These are phyloP conservation scores for Solidago caesia DNA, from an alignment of 129 eudicot genomes.

Conservation along the genomic window DNA sequence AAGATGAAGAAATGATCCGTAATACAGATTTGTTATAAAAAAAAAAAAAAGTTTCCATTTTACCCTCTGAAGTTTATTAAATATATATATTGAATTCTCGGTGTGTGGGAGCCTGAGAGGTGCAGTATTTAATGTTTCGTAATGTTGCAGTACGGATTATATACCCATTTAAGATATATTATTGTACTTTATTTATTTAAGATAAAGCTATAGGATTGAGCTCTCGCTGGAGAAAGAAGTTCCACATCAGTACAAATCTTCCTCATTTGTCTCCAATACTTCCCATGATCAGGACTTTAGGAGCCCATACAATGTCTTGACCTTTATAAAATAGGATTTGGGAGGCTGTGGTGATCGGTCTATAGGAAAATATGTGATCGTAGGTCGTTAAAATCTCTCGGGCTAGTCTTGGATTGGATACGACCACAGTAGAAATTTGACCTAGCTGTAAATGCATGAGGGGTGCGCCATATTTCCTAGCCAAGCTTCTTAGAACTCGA, in stretches of 20 bases:
- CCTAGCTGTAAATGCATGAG: slow-evolving; percentile 17
- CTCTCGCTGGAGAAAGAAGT: slow-evolving; percentile 22
- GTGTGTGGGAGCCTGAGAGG: too few species aligned
- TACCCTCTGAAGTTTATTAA: too few species aligned
- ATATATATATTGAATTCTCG: too few species aligned
- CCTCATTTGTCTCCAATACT: slow-evolving; percentile 34
- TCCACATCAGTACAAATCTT: slow-evolving; percentile 29
- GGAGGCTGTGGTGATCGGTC: slow-evolving; percentile 9
- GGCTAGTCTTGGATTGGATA: slow-evolving; percentile 16
- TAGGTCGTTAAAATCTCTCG: slow-evolving; percentile 13
- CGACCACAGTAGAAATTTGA: slow-evolving; percentile 2
- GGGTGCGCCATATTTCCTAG: slow-evolving; percentile 2
- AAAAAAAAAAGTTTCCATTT: too few species aligned
- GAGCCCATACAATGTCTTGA: slow-evolving; percentile 26
- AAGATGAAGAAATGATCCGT: too few species aligned
- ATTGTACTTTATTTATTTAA: too few species aligned
- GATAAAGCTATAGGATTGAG: slow-evolving; percentile 18
- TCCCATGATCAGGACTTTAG: slow-evolving; percentile 9
- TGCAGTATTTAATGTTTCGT: too few species aligned
- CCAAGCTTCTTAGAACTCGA: background rate
- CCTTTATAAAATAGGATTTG: slow-evolving; percentile 21
- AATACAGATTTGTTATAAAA: too few species aligned
- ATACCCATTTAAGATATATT: too few species aligned
- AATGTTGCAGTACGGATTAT: too few species aligned
- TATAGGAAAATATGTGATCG: background rate